Evolutionary conservation across 768 basidiomycete genomes (phyloP), one percentile per base, ranked within the genome.

Genomic region (Trametes maxima): DNA sequence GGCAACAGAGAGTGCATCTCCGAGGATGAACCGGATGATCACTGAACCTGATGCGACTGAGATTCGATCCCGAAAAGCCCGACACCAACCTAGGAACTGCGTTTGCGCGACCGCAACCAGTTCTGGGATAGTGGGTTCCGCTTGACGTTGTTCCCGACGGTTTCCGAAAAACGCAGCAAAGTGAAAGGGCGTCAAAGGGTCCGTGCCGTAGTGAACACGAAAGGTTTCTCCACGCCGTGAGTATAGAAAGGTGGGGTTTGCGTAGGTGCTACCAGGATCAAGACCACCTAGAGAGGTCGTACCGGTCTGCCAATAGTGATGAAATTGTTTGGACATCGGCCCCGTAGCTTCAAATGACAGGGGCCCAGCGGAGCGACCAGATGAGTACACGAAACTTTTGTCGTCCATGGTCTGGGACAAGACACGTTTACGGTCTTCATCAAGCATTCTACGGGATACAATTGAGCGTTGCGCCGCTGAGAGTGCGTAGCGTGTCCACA

Each of bases 191-290:
- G 69, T 22, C 6, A 80, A 59, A 7, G 80, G 82, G 56, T 80
- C 75, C 0, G 77, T 78, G 7, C 77, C 80, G 58, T 81, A 78
- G 54, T 83, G 80, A 1, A 80, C 73, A 19, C 70, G 65, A 59
- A 76, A 82, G 1, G 66, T 72, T 58, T 72, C 67, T 7, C 80
- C 80, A 16, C 62, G 67, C 8, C 70, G 65, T 5, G 77, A 77
- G 64, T 78, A 79, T 0, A 76, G 72, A 52, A 82, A 82, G 0
- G 79, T 80, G 2, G 82, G 82, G 60, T 84, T 84, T 24, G 76
- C 54, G 37, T 73, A 60, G 2, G 67, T 74, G 62, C 55, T 8
- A 62, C 49, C 19, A 58, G 53, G 1, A 68, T n/a, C 51, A 2
- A 56, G 58, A 0, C 55, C 35, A 19, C 65, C 57, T 17, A 64